A percentile compares a stretch with the other conserved stretches of the same genome.
Conservation (phyloP, 2,329 filamentous ascomycete species). For the Penicillium sumatraense region DNA sequence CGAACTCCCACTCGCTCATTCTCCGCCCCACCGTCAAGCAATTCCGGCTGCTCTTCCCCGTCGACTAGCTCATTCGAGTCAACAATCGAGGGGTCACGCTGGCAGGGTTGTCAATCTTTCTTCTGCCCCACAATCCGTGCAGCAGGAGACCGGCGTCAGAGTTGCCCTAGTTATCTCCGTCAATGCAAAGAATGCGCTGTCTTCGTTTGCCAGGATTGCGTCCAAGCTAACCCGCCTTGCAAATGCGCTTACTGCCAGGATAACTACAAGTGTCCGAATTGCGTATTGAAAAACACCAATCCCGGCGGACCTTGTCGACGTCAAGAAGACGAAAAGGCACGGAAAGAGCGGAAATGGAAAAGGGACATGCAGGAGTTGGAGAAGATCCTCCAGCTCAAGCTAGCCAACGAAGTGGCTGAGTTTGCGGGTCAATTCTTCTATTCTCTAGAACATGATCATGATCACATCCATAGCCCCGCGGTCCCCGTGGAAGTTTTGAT, state of each 20-base stretch:
- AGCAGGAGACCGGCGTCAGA: conserved; percentile 50
- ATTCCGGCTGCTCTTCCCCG: conserved; percentile 46
- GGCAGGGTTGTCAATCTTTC: conserved; percentile 55
- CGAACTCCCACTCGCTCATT: conserved; percentile 40
- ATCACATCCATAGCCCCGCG: conserved; percentile 1
- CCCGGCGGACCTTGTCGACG: conserved; percentile 46
- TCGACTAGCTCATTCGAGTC: conserved; percentile 44
- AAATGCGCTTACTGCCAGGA: conserved; percentile 49
- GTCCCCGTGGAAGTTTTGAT: conserved; percentile 1
- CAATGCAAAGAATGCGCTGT: conserved; percentile 53
- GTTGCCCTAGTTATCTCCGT: conserved; percentile 48
- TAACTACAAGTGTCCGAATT: conserved; percentile 52
- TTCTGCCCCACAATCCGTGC: conserved; percentile 51
- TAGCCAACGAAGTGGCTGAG: conserved; percentile 49
- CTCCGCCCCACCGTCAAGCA: conserved; percentile 46
- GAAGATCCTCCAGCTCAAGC: conserved; percentile 43
- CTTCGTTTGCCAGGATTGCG: conserved; percentile 52
- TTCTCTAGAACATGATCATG: conserved; percentile 28
- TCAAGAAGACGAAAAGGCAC: conserved; percentile 42
- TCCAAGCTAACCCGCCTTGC: conserved; percentile 45
- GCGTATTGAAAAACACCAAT: conserved; percentile 39
- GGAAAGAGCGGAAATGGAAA: conserved; percentile 46
- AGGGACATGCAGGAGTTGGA: conserved; percentile 46
- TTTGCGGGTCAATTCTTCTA: conserved; percentile 48
- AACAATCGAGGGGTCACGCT: conserved; percentile 41